phyloP scores from a whole-genome alignment of 345 rosid species.

The Pugionium dolabratum region DNA sequence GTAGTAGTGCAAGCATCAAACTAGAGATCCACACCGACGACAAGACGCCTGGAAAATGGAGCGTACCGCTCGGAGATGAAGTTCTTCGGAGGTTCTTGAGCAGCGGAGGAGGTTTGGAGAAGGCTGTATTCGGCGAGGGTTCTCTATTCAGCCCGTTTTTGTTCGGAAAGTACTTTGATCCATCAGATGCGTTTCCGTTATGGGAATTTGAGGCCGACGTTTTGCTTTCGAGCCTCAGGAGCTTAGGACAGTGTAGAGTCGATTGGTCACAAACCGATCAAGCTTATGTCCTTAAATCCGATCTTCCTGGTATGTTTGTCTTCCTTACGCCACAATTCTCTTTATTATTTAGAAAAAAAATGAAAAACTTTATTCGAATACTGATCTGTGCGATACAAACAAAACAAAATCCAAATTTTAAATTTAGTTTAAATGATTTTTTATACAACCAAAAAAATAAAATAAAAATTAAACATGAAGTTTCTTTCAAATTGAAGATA shows the following conservation, averaged over 20 bases:
- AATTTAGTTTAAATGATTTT: too few relatives aligned
- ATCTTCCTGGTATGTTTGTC: constrained; percentile 60
- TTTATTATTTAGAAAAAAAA: not conserved
- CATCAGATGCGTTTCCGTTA: constrained; percentile 86
- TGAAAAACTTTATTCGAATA: too few relatives aligned
- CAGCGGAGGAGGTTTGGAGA: constrained; percentile 44
- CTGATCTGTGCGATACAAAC: too few relatives aligned
- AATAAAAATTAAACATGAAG: too few relatives aligned
- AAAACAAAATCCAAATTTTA: too few relatives aligned
- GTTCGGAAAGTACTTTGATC: constrained; percentile 89
- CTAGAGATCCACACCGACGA: constrained; percentile 65
- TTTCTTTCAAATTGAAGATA: too few relatives aligned
- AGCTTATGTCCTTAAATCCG: constrained; percentile 71
- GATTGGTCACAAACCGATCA: constrained; percentile 81
- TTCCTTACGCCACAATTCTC: not conserved
- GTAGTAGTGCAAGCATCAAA: constrained; percentile 43
- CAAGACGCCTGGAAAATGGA: constrained; percentile 69
- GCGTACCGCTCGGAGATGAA: constrained; percentile 60
- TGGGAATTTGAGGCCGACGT: constrained; percentile 83
- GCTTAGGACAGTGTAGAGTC: constrained; percentile 55
- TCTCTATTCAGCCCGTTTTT: constrained; percentile 76
- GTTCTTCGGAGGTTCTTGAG: constrained; percentile 53
- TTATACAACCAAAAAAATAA: too few relatives aligned
- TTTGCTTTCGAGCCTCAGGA: constrained; percentile 56
- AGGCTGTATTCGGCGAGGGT: constrained; percentile 77